Evolutionary conservation across 2,329 filamentous ascomycete genomes (phyloP).

Genomic region (Scytalidium sp.): DNA sequence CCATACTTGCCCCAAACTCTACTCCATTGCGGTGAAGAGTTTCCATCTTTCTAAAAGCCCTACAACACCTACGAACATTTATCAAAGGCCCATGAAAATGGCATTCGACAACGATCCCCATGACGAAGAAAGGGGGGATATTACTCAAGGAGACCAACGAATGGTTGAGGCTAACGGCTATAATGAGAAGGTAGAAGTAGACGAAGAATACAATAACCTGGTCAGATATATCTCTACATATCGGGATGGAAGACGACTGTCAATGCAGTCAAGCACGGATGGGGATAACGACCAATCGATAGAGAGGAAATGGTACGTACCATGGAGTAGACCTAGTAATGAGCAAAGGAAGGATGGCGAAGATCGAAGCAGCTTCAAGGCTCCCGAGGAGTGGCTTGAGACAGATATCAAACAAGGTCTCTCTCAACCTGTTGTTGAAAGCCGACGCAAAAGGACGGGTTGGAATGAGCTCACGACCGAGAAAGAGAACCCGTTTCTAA

Average conservation of each 20-base stretch:
- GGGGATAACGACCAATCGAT: conserved; percentile 33
- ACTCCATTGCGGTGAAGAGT: too few relatives aligned
- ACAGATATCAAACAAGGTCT: conserved; percentile 67
- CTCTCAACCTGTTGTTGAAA: conserved; percentile 54
- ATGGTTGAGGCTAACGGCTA: too few relatives aligned
- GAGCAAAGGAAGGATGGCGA: conserved; percentile 48
- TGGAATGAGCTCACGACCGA: conserved; percentile 72
- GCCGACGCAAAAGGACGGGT: conserved; percentile 62
- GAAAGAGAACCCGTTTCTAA: conserved; percentile 72
- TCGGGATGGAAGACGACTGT: conserved; percentile 53
- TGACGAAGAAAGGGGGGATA: too few relatives aligned
- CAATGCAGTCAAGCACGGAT: conserved; percentile 37
- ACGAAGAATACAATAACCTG: conserved; percentile 62
- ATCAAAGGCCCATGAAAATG: too few relatives aligned
- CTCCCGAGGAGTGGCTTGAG: conserved; percentile 64
- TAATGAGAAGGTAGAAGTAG: too few relatives aligned
- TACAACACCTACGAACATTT: too few relatives aligned
- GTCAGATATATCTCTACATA: conserved; percentile 68
- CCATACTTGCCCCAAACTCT: too few relatives aligned
- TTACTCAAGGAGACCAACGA: too few relatives aligned
- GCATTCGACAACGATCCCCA: too few relatives aligned
- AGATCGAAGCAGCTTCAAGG: conserved; percentile 33
- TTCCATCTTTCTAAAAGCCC: too few relatives aligned
- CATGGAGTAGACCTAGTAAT: conserved; percentile 57
- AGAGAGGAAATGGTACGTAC: too few relatives aligned